A percentile compares a stretch with the other conserved stretches of the same genome.
Evolutionary conservation across 257 asterid species (phyloP).

Genomic region (Vinca minor): DNA sequence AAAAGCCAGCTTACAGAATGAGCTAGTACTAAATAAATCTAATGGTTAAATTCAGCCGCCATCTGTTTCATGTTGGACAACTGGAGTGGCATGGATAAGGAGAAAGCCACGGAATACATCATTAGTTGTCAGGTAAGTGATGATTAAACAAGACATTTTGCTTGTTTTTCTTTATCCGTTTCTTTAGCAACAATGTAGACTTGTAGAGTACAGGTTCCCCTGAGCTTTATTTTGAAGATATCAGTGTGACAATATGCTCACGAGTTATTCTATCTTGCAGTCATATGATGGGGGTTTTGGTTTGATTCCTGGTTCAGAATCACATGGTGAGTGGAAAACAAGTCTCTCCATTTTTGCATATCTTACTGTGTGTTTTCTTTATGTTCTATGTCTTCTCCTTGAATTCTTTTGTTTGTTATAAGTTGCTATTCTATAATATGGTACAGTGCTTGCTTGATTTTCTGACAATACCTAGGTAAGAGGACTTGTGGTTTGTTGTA

Average conservation of each 20-base stretch:
- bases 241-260: slow-evolving; percentile 9
- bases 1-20: slow-evolving; percentile 6
- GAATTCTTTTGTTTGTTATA: too few relatives aligned
- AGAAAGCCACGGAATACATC: slow-evolving; percentile 74
- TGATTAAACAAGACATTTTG: not conserved
- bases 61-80: slow-evolving; percentile 70
- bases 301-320: slow-evolving; percentile 78
- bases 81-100: slow-evolving; percentile 90
- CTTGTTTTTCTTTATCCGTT: too few relatives aligned
- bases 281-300: slow-evolving; percentile 99
- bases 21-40: slow-evolving; percentile 12
- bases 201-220: slow-evolving; percentile 2
- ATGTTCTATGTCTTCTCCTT: too few relatives aligned
- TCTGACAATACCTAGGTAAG: too few relatives aligned
- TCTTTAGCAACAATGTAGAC: too few relatives aligned
- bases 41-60: slow-evolving; percentile 49
- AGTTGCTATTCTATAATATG: too few relatives aligned
- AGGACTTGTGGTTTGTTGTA: too few relatives aligned
- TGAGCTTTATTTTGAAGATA: slow-evolving; percentile 10
- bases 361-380: not conserved
- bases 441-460: too few relatives aligned
- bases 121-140: slow-evolving; percentile 64
- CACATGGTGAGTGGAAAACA: slow-evolving; percentile 74
- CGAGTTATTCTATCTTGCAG: slow-evolving; percentile 38
- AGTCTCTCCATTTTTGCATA: slow-evolving; percentile 1